Percentiles rank a stretch among this genome's conserved stretches.
Conservation (phyloP, 2,329 filamentous ascomycete genomes). For the Penicillium sp. region DNA sequence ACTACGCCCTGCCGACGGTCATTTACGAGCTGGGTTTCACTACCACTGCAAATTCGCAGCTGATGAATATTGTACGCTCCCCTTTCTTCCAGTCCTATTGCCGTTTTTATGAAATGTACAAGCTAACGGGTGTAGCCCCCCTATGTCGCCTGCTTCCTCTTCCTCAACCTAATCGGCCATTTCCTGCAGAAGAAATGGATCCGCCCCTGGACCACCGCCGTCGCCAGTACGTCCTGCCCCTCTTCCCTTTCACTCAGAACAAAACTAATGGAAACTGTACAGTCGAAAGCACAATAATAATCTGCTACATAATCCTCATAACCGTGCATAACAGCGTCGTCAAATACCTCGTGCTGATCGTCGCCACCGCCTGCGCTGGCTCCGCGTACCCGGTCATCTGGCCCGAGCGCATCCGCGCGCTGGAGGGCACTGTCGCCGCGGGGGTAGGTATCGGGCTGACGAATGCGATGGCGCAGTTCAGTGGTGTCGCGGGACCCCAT, state of each 20-base stretch:
- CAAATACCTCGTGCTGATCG: conserved; percentile 44
- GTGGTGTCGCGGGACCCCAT: conserved; percentile 48
- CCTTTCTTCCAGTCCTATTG: not conserved
- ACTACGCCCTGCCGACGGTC: conserved; percentile 49
- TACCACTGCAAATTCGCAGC: conserved; percentile 46
- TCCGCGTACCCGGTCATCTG: conserved; percentile 52
- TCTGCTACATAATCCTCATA: conserved; percentile 48
- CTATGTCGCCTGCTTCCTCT: conserved; percentile 44
- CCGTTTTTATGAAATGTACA: not conserved
- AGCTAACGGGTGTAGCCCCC: conserved; percentile 34
- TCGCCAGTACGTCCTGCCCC: conserved; percentile 38
- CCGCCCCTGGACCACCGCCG: conserved; percentile 44
- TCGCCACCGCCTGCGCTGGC: conserved; percentile 43
- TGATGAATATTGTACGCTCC: conserved; percentile 47
- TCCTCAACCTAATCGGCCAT: conserved; percentile 42
- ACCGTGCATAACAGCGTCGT: conserved; percentile 40
- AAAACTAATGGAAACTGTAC: conserved; percentile 18
- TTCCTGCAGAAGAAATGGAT: conserved; percentile 44
- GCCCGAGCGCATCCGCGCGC: conserved; percentile 49
- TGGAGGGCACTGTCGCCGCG: conserved; percentile 47
- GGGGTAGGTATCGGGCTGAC: conserved; percentile 50
- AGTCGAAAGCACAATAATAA: conserved; percentile 43
- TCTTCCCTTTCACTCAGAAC: not conserved
- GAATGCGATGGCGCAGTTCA: conserved; percentile 51
- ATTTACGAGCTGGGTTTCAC: conserved; percentile 52